Evolutionary conservation across 495 filamentous ascomycete genomes (phyloP).

Genomic region (Cetradonia linearis): DNA sequence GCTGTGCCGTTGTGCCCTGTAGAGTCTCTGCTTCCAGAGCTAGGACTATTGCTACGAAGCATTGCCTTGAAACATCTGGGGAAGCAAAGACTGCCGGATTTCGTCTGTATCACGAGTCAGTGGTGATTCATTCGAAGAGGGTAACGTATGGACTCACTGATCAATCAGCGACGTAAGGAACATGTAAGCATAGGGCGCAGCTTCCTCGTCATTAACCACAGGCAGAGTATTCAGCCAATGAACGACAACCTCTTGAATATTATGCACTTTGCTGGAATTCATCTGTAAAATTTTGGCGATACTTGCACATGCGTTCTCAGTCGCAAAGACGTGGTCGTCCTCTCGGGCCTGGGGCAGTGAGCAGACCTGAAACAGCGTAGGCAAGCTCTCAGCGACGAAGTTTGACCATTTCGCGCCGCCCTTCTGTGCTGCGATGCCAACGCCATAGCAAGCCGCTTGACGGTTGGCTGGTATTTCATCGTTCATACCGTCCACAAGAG

Average conservation of each 20-base stretch:
- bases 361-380: conserved; percentile 72
- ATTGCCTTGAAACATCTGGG: conserved; percentile 52
- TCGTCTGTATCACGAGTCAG: conserved; percentile 47
- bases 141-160: conserved; percentile 53
- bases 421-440: conserved; percentile 90
- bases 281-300: conserved; percentile 94
- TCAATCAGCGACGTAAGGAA: conserved; percentile 88
- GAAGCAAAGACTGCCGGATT: conserved; percentile 63
- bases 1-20: conserved; percentile 64
- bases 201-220: conserved; percentile 91
- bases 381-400: conserved; percentile 69
- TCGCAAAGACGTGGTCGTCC: conserved; percentile 94
- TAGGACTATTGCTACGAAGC: conserved; percentile 73
- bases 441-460: conserved; percentile 92
- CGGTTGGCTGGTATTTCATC: conserved; percentile 84
- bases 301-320: conserved; percentile 92
- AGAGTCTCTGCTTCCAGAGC: conserved; percentile 86
- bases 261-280: conserved; percentile 63
- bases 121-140: background rate
- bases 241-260: conserved; percentile 58
- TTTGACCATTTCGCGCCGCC: conserved; percentile 75
- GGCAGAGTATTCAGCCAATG: conserved; percentile 87
- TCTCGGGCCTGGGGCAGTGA: conserved; percentile 67
- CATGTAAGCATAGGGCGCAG: conserved; percentile 89
- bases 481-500: conserved; percentile 68